These are phyloP conservation scores for Dichomitus squalens DNA, from an alignment of 1,284 basidiomycete species.

Conservation along the genomic window DNA sequence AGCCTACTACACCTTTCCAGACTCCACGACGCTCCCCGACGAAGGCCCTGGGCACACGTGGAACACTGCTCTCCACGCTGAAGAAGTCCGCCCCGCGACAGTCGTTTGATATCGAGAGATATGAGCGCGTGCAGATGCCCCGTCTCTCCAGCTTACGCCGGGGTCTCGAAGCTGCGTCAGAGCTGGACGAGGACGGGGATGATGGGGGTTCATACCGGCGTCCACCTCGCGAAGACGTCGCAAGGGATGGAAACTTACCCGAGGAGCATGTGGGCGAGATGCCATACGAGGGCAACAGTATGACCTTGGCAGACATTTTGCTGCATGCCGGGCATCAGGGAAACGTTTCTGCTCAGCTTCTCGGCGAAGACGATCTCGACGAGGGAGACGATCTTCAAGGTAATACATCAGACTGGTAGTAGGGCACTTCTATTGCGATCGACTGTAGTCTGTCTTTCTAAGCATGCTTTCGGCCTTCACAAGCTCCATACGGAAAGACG, in stretches of 20 bases:
- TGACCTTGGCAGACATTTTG: conserved; percentile 30
- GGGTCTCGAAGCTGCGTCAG: conserved; percentile 1
- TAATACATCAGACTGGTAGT: conserved; percentile 27
- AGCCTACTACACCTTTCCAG: background rate
- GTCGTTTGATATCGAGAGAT: conserved; percentile 28
- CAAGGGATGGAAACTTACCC: background rate
- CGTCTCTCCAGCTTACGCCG: conserved; percentile 14
- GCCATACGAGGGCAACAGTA: conserved; percentile 28
- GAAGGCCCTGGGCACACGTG: conserved; percentile 18
- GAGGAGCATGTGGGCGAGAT: conserved; percentile 20
- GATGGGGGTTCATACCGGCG: background rate
- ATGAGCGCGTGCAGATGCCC: conserved; percentile 17
- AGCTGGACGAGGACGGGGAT: conserved; percentile 13
- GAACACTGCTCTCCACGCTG: conserved; percentile 24
- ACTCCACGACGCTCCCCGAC: conserved; percentile 7
- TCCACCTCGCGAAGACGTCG: background rate
- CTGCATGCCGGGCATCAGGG: conserved; percentile 25
- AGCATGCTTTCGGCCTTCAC: too few species aligned
- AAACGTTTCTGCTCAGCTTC: conserved; percentile 15
- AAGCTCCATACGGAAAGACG: too few species aligned
- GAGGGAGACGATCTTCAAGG: conserved; percentile 23
- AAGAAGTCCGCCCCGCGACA: conserved; percentile 24
- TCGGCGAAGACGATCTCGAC: conserved; percentile 22
- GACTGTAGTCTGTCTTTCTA: too few species aligned
- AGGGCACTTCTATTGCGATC: background rate